These are phyloP conservation scores for Rugonectria rugulosa DNA, from an alignment of 2,329 filamentous ascomycete species.

Conservation along the genomic window DNA sequence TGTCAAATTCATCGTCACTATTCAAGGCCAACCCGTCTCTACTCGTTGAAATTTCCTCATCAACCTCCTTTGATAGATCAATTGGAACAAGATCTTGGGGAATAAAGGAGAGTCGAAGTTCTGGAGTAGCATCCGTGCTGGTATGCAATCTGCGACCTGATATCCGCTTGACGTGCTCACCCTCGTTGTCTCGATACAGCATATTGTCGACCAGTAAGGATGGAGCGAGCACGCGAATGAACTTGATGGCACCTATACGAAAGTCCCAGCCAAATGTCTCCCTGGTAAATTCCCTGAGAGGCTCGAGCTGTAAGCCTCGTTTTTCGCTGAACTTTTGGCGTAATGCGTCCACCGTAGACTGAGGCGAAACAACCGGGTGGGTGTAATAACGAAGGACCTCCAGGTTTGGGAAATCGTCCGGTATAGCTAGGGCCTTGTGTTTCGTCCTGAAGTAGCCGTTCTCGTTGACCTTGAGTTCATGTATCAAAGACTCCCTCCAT, in stretches of 20 bases:
- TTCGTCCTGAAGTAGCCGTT: conserved; percentile 79
- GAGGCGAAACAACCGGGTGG: conserved; percentile 81
- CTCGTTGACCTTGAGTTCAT: conserved; percentile 85
- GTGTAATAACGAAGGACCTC: conserved; percentile 88
- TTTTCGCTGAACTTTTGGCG: conserved; percentile 35
- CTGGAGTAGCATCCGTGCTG: conserved; percentile 76
- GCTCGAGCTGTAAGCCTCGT: conserved; percentile 45
- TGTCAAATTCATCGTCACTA: conserved; percentile 70
- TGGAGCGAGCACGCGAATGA: conserved; percentile 81
- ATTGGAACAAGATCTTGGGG: conserved; percentile 81
- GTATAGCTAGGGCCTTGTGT: conserved; percentile 77
- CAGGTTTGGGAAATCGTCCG: conserved; percentile 80
- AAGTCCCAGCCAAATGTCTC: conserved; percentile 89
- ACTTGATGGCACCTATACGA: conserved; percentile 80
- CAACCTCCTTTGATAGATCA: conserved; percentile 75
- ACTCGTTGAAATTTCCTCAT: conserved; percentile 61
- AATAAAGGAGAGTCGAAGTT: conserved; percentile 80
- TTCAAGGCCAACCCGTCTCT: conserved; percentile 66
- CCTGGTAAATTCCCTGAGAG: conserved; percentile 75
- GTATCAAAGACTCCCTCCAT: conserved; percentile 77
- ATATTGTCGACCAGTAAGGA: conserved; percentile 73
- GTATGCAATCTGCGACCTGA: conserved; percentile 73
- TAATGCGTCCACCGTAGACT: conserved; percentile 49
- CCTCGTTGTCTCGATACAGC: conserved; percentile 27
- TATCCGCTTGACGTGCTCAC: conserved; percentile 69